Evolutionary conservation across 148 eudicot species (phyloP).

Genomic region (Dysphania ambrosioides): DNA sequence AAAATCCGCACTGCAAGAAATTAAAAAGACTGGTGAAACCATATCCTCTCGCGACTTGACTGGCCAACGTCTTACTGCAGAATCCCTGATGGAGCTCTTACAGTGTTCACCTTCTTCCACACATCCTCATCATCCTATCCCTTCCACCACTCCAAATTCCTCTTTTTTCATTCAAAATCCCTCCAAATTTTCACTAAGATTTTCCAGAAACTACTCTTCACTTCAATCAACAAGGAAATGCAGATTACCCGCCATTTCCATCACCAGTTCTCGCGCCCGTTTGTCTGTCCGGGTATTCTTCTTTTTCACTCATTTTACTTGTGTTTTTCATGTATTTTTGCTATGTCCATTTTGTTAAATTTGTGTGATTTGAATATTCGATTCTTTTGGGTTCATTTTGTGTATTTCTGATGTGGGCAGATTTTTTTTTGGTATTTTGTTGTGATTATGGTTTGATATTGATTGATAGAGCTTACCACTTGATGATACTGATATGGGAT

Average conservation of each 20-base stretch:
- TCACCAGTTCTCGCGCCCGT: conserved; percentile 17
- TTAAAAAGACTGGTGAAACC: no score
- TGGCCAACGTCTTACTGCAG: not conserved
- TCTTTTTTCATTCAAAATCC: conserved; percentile 13
- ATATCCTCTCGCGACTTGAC: not conserved
- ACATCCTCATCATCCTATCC: conserved; percentile 13
- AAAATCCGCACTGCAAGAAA: no score
- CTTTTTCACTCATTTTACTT: not conserved
- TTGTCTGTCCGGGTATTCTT: conserved; percentile 40
- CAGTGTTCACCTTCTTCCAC: conserved; percentile 29
- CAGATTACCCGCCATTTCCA: conserved; percentile 16
- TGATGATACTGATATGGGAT: not conserved
- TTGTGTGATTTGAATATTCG: not conserved
- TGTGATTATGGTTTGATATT: not conserved
- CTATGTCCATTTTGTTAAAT: not conserved
- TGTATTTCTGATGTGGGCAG: not conserved
- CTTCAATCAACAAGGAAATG: conserved; percentile 6
- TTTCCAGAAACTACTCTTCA: conserved; percentile 17
- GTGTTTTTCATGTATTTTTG: not conserved
- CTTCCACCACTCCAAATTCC: conserved; percentile 2
- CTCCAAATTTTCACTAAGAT: conserved; percentile 14
- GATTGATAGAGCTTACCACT: not conserved
- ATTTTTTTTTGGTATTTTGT: not conserved
- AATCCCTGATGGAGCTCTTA: conserved; percentile 47
- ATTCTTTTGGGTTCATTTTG: not conserved